Percentiles rank a stretch among this genome's conserved stretches.
Evolutionary conservation across 169 alveolate species (phyloP).

Genomic region (Eimeria brunetti): DNA sequence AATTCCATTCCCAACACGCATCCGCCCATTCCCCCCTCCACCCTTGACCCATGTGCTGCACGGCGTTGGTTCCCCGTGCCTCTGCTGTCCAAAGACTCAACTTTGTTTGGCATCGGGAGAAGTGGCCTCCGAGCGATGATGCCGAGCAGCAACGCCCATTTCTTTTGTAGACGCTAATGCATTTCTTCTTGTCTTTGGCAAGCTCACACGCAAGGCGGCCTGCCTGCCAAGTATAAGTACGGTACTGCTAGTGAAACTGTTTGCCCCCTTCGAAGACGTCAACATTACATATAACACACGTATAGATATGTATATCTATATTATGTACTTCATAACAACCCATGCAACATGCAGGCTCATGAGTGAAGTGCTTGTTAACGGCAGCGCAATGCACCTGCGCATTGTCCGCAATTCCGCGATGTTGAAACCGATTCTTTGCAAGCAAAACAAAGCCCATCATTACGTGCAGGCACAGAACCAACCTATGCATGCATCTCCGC

Average conservation of each 20-base stretch:
- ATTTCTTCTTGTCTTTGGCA: slow-evolving; percentile 52
- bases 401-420: slow-evolving; percentile 4
- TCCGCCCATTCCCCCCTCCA: too few species aligned
- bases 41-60: slow-evolving; percentile 5
- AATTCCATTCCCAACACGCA: neutral
- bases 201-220: too few species aligned
- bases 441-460: slow-evolving; percentile 4
- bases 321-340: neutral
- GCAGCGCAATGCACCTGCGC: slow-evolving; percentile 17
- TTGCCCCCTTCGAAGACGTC: too few species aligned
- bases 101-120: slow-evolving; percentile 21
- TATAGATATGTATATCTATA: too few species aligned
- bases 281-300: too few species aligned
- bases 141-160: slow-evolving; percentile 20
- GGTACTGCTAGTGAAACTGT: neutral
- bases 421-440: neutral
- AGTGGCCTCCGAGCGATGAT: slow-evolving; percentile 30
- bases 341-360: neutral
- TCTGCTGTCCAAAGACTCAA: neutral
- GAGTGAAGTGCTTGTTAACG: neutral
- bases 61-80: slow-evolving; percentile 7
- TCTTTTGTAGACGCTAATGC: slow-evolving; percentile 23
- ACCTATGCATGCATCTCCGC: slow-evolving; percentile 9
- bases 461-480: slow-evolving; percentile 4
- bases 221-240: neutral